Base-by-base conservation (phyloP, 1,284 basidiomycete species). In the Amylostereum areolatum region DNA sequence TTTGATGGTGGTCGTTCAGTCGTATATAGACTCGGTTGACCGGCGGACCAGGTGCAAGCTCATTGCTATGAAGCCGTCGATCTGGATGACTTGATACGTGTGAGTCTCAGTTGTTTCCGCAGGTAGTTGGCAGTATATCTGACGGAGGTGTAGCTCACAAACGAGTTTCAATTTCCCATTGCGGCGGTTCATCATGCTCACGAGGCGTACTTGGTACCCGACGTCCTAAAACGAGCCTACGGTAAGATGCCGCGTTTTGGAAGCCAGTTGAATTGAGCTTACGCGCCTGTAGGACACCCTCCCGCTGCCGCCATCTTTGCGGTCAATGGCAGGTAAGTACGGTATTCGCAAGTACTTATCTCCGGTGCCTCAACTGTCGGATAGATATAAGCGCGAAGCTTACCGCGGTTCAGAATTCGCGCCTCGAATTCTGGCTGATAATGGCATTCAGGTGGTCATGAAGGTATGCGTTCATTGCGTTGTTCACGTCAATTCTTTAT, bases 351-450 rank as follows among this genome's bases (percentile, higher is more conserved):
- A 57, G 56, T 50, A 56, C 52, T 43, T 52, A 46, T 49, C 36
- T 50, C 34, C 41, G 32, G 28, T 51, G 70, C 4, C 33, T 74
- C 18, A 70, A 54, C 68, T 63, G 28, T 33, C 32, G n/a, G 25
- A 34, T 30, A 73, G 87, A 47, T 93, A 90, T 67, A 95, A 95
- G 66, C 81, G 87, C 9, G 92, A 95, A 61, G 80, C 89, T 0
- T 95, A 87, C 66, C 76, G 91, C 30, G 90, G 86, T 3, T 87
- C 88, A 2, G 89, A 93, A 57, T 96, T 88, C 64, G 89, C 92
- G 0, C 79, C 90, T 12, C 80, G 82, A 40, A 84, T 97, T 45
- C 71, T 96, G 18, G 73, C 83, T 0, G 84, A 93, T 43, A 77
- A 83, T 46, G 86, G 83, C 2, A 66, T 95, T 28, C 72, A 77